Percentiles rank a stretch among this genome's conserved stretches.
These are phyloP conservation scores for Conticribra weissflogii DNA, from an alignment of 108 stramenopile species.

Conservation along the genomic window DNA sequence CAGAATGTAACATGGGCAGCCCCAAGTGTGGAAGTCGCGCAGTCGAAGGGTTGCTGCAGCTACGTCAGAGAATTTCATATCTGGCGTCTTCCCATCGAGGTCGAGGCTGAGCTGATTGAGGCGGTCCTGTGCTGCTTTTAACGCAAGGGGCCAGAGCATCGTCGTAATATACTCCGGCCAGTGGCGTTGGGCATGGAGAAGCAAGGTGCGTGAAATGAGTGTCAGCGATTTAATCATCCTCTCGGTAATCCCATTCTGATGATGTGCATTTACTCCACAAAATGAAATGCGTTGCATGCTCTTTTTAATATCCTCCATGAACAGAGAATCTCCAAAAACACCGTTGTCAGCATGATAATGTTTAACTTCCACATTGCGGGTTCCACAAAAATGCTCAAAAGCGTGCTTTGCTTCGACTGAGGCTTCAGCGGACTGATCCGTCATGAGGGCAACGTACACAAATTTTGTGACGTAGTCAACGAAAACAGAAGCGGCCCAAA, in stretches of 20 bases:
- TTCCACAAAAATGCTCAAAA: not conserved
- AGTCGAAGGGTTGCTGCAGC: not conserved
- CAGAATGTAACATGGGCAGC: not conserved
- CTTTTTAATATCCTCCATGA: not conserved
- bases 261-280: not conserved
- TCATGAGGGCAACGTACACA: not conserved
- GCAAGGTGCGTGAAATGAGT: not conserved
- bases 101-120: not conserved
- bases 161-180: not conserved
- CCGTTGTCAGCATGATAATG: not conserved
- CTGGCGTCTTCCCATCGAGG: not conserved
- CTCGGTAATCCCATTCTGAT: not conserved
- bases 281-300: not conserved
- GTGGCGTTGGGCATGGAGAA: not conserved
- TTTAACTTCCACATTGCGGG: not conserved
- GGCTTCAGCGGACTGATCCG: not conserved
- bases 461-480: not conserved
- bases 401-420: not conserved
- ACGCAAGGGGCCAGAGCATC: not conserved
- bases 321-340: not conserved
- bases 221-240: not conserved
- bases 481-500: not conserved
- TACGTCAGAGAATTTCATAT: not conserved
- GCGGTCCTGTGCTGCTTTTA: not conserved
- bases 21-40: not conserved